Evolutionary conservation across 768 basidiomycete genomes (phyloP).

Genomic region (Amanita muscaria): DNA sequence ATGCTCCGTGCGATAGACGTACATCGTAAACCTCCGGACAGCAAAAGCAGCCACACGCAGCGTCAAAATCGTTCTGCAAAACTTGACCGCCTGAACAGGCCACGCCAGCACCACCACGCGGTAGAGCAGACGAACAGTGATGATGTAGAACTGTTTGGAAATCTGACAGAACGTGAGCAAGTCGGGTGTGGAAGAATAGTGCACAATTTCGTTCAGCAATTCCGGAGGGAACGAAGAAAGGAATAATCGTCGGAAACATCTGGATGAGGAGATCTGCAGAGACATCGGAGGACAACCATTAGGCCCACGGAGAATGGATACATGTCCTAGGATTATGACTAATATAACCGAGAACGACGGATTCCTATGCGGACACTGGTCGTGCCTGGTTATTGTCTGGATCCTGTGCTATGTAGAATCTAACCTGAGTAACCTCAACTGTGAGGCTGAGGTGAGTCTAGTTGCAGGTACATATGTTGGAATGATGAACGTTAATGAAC

Average conservation of each 20-base stretch:
- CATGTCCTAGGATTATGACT: too few species aligned
- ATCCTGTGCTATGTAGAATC: too few species aligned
- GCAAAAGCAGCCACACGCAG: slow-evolving; percentile 5
- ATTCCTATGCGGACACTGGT: too few species aligned
- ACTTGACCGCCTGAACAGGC: slow-evolving; percentile 3
- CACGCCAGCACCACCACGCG: slow-evolving; percentile 8
- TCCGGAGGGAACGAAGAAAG: slow-evolving; percentile 11
- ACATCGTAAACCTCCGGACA: slow-evolving; percentile 7
- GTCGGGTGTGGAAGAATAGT: slow-evolving; percentile 4
- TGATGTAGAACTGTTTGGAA: slow-evolving; percentile 9
- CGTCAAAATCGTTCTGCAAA: slow-evolving; percentile 4
- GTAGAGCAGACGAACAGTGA: slow-evolving; percentile 13
- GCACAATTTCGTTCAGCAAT: slow-evolving; percentile 13
- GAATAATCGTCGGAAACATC: background rate
- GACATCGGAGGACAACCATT: background rate
- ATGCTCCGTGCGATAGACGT: slow-evolving; percentile 3
- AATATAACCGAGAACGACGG: too few species aligned
- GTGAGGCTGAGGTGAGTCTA: too few species aligned
- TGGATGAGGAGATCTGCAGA: too few species aligned
- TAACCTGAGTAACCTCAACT: too few species aligned
- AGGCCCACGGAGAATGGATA: background rate
- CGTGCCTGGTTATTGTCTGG: too few species aligned
- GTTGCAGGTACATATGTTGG: too few species aligned
- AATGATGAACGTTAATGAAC: too few species aligned
- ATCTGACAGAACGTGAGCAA: slow-evolving; percentile 11